These are phyloP conservation scores for Phytophthora crassamura DNA, from an alignment of 352 stramenopile species.

Conservation along the genomic window DNA sequence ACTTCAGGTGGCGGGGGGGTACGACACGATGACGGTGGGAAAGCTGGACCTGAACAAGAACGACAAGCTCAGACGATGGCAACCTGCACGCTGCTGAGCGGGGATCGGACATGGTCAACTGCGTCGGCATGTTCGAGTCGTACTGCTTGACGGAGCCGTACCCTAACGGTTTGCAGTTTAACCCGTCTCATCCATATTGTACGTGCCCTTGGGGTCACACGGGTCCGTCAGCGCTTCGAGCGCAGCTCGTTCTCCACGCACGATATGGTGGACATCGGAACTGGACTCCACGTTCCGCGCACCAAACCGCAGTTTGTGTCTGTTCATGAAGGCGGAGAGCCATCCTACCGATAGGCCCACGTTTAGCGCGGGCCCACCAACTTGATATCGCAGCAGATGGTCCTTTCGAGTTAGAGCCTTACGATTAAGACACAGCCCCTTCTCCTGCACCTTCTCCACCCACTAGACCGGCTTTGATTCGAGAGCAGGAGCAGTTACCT, in stretches of 20 bases:
- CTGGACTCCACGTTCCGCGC: neutral
- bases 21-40: too few relatives aligned
- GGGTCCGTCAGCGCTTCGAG: constrained; percentile 4
- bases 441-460: neutral
- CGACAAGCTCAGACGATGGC: too few relatives aligned
- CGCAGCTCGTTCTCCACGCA: neutral
- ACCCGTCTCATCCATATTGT: constrained; percentile 13
- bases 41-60: too few relatives aligned
- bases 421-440: constrained; percentile 4
- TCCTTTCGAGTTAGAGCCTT: neutral
- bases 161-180: constrained; percentile 6
- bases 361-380: neutral
- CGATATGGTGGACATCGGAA: neutral
- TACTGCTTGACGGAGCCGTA: too few relatives aligned
- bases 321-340: neutral
- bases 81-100: too few relatives aligned
- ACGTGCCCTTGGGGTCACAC: neutral
- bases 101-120: too few relatives aligned
- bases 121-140: too few relatives aligned
- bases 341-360: neutral
- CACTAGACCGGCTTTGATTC: neutral
- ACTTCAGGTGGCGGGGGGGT: neutral
- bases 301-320: neutral
- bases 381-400: neutral
- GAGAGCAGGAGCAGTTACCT: constrained; percentile 1